These are phyloP conservation scores for Aspergillus melleus DNA, from an alignment of 2,329 filamentous ascomycete genomes.

Conservation along the genomic window DNA sequence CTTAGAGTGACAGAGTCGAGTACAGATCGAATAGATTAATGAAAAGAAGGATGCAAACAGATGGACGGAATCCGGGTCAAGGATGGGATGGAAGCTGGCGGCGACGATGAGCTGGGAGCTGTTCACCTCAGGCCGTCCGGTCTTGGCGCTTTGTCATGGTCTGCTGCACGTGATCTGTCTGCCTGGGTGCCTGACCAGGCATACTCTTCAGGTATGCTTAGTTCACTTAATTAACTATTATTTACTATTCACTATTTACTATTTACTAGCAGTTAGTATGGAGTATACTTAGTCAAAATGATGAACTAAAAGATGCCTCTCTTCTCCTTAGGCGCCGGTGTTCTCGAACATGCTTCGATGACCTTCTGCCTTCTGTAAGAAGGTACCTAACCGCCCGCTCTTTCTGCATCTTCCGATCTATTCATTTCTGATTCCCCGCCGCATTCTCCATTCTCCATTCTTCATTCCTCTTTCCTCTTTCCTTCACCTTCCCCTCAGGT, in stretches of 20 bases:
- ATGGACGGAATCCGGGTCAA: constrained; percentile 15
- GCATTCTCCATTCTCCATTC: not conserved
- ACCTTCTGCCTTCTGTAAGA: too few relatives aligned
- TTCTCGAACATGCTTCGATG: too few relatives aligned
- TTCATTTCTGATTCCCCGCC: not conserved
- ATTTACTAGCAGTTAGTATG: too few relatives aligned
- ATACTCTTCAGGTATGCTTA: not conserved
- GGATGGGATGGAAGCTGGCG: constrained; percentile 6
- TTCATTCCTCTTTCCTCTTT: not conserved
- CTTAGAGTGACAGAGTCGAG: not conserved
- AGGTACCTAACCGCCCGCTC: not conserved
- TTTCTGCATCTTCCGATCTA: not conserved
- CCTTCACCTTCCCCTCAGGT: constrained; percentile 2
- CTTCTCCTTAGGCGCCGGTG: too few relatives aligned
- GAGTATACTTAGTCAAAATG: too few relatives aligned
- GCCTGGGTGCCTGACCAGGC: not conserved
- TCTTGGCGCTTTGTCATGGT: constrained; percentile 21
- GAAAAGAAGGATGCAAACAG: constrained; percentile 7
- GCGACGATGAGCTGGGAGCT: constrained; percentile 23
- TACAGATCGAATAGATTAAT: not conserved
- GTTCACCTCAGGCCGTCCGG: not conserved
- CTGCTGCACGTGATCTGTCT: constrained; percentile 17
- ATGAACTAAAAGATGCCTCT: too few relatives aligned
- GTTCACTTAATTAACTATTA: too few relatives aligned
- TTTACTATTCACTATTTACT: too few relatives aligned